Base-by-base conservation (phyloP, 129 eudicot genomes). In the Tagetes patula region DNA sequence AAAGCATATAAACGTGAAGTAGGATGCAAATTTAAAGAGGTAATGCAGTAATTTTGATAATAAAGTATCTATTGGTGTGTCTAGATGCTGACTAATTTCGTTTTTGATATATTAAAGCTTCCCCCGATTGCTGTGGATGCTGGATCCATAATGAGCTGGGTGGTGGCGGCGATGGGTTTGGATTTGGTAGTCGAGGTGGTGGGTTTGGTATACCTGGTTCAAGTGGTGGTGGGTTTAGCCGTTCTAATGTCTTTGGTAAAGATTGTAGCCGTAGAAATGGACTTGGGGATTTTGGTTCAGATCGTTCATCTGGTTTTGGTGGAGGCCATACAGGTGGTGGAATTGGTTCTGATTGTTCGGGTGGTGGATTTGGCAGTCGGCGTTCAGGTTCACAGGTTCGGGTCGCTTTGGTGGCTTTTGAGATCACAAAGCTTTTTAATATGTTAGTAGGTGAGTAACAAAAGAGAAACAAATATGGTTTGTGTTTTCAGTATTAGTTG, bases 21-120 rank as follows among this genome's bases (percentile, higher is more conserved):
- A 10, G 98, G 98, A 70, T 87, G 96, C 80, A 82, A 76, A 49
- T 94, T 94, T 75, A 31, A 38, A 1, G 92, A 89, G 96, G 98
- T 94, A 76, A 36, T 67, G 58, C 4, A 13, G 45, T 36, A 61
- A 3, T 48, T 38, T 60, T 73, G 52, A 6, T 32, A 34, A 41
- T 60, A 0, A 5, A 38, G 32, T 36, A 62, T 52, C 34, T 14
- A 50, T 30, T n/a, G n/a, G 14, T 30, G 54, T 73, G 7, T 43
- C 30, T 12, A 4, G 31, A 67, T 36, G 3, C 68, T 46, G 69
- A 67, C 62, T 69, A 42, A n/a, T 77, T 4, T n/a, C 11, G 45
- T 20, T 71, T 0, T 52, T 69, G 12, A 10, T 70, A 49, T 67
- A 65, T 64, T 74, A 75, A n/a, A 93, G 98, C 95, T 93, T 61